Percentiles rank a stretch among this genome's conserved stretches.
phyloP scores from a whole-genome alignment of 257 asterid genomes.

The Euphrasia confusa region DNA sequence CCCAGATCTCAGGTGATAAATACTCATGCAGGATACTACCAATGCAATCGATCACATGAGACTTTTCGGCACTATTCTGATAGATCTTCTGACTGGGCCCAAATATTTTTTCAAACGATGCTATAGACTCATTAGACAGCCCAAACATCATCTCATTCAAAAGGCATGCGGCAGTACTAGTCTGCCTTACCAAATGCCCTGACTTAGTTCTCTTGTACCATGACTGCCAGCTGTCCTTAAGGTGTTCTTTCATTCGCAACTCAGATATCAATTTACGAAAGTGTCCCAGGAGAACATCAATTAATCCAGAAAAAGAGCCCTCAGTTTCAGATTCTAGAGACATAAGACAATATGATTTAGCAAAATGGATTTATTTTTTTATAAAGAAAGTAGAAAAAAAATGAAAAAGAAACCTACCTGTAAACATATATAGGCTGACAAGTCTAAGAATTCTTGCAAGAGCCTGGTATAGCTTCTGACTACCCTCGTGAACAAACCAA shows the following conservation, averaged over 20 bases:
- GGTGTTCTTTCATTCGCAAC: constrained; percentile 59
- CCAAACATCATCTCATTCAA: constrained; percentile 88
- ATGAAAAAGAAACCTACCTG: constrained; percentile 48
- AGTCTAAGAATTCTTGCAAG: constrained; percentile 83
- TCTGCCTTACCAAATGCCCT: constrained; percentile 83
- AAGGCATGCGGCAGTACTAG: constrained; percentile 81
- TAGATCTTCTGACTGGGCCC: constrained; percentile 21
- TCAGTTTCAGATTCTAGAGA: constrained; percentile 55
- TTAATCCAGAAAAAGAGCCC: constrained; percentile 60
- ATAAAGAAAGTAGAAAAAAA: background rate
- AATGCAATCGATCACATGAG: constrained; percentile 59
- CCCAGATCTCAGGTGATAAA: constrained; percentile 90
- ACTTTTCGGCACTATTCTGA: constrained; percentile 36
- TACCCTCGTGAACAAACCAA: constrained; percentile 70
- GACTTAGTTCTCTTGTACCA: constrained; percentile 75
- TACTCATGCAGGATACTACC: constrained; percentile 87
- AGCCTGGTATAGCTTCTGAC: constrained; percentile 67
- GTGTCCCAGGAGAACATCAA: constrained; percentile 76
- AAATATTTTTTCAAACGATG: constrained; percentile 44
- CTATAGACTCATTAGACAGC: constrained; percentile 59
- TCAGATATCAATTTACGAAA: constrained; percentile 64
- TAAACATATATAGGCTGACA: constrained; percentile 58
- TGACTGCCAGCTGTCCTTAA: constrained; percentile 72
- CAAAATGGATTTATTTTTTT: constrained; percentile 13
- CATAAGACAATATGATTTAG: constrained; percentile 25